phyloP scores from a whole-genome alignment of 257 asterid species.

The Solanum gracilifrons region DNA sequence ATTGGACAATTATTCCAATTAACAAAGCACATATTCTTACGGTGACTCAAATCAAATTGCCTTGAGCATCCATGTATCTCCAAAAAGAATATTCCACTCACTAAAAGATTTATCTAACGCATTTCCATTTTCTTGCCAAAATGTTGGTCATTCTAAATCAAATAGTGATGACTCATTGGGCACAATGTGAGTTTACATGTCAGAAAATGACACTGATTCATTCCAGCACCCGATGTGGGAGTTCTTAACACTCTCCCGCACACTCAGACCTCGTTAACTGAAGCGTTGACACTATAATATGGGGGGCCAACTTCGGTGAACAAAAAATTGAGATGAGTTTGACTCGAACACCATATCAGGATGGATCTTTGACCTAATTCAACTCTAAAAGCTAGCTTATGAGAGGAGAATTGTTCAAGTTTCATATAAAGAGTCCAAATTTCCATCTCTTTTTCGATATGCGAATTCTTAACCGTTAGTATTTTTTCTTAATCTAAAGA shows the following conservation, averaged over 20 bases:
- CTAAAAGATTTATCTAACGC: neutral
- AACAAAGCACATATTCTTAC: neutral
- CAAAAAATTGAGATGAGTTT: neutral
- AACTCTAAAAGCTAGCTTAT: too few relatives aligned
- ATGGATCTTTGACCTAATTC: neutral
- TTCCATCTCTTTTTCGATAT: too few relatives aligned
- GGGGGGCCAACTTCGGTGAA: neutral
- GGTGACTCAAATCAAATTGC: neutral
- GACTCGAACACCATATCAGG: too few relatives aligned
- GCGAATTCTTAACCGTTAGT: too few relatives aligned
- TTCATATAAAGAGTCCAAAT: too few relatives aligned
- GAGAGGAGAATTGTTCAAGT: too few relatives aligned
- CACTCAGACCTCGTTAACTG: fast-evolving
- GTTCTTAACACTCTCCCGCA: too few relatives aligned
- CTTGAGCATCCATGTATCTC: neutral
- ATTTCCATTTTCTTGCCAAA: neutral
- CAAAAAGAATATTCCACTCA: neutral
- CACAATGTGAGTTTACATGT: neutral
- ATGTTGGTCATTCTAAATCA: neutral
- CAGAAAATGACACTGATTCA: neutral
- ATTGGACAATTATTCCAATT: neutral
- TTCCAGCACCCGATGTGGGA: neutral
- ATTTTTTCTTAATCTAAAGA: neutral
- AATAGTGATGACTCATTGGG: neutral
- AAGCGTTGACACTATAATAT: neutral